A percentile compares a stretch with the other conserved stretches of the same genome.
phyloP scores from a whole-genome alignment of 73 alveolate species.

The Uronychia setigera region DNA sequence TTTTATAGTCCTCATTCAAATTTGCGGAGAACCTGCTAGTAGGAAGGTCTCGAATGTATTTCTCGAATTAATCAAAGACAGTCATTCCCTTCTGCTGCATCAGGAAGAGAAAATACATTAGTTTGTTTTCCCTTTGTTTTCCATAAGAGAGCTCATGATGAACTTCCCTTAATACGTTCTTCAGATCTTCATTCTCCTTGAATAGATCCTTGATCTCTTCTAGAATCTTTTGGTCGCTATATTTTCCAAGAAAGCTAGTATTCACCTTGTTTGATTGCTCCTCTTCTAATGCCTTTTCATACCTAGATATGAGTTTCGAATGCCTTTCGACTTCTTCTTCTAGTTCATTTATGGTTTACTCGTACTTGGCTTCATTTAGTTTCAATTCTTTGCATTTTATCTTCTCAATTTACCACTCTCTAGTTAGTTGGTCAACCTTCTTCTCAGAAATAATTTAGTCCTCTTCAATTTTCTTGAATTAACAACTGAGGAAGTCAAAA shows the following conservation, averaged over 20 bases:
- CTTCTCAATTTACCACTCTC: neutral
- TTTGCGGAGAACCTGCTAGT: constrained; percentile 61
- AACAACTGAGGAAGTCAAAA: no score
- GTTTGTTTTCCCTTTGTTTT: constrained; percentile 59
- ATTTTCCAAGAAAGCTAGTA: constrained; percentile 32
- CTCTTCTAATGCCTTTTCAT: neutral
- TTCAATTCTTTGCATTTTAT: neutral
- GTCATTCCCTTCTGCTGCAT: constrained; percentile 46
- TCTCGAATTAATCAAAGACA: constrained; percentile 53
- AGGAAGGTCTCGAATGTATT: constrained; percentile 47
- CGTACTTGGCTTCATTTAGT: neutral
- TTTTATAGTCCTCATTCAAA: constrained; percentile 52
- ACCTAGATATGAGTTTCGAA: neutral
- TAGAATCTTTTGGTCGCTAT: constrained; percentile 40
- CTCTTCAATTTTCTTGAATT: no score
- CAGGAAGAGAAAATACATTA: constrained; percentile 62
- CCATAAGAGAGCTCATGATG: constrained; percentile 62
- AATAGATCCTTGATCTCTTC: constrained; percentile 54
- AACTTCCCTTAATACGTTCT: constrained; percentile 54
- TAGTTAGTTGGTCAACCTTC: neutral
- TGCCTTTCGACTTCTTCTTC: neutral
- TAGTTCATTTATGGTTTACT: neutral
- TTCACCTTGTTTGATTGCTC: constrained; percentile 2
- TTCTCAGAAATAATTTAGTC: no score
- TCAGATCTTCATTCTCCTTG: constrained; percentile 59